Conservation (phyloP, 139 green algal genomes). For the Penium margaritaceum region DNA sequence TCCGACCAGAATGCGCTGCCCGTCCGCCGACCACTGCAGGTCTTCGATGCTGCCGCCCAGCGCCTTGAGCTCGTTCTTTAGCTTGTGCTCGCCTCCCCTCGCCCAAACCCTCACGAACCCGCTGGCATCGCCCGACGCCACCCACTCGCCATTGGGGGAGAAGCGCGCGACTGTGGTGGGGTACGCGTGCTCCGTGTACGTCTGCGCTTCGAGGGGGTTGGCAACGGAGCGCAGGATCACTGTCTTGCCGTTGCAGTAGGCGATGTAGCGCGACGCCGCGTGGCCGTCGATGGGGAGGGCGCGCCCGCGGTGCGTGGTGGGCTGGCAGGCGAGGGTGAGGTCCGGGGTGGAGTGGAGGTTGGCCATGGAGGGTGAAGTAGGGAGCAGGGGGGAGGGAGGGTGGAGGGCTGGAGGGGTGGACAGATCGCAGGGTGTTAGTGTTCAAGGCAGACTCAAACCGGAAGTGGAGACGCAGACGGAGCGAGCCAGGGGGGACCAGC, state of each 20-base stretch:
- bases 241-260: slow-evolving; percentile 30
- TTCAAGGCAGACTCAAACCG: no score
- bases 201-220: slow-evolving; percentile 18
- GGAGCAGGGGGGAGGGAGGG: no score
- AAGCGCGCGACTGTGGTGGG: slow-evolving; percentile 39
- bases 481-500: no score
- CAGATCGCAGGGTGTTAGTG: no score
- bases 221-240: slow-evolving; percentile 41
- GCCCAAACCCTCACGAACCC: slow-evolving; percentile 48
- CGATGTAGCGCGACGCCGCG: slow-evolving; percentile 1
- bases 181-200: slow-evolving; percentile 42
- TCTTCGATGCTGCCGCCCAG: slow-evolving; percentile 46
- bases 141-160: slow-evolving; percentile 51
- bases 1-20: slow-evolving; percentile 47
- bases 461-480: no score
- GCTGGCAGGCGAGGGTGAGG: not conserved
- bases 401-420: no score
- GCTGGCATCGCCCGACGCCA: slow-evolving; percentile 45
- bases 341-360: no score
- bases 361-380: no score
- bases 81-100: slow-evolving; percentile 8
- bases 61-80: slow-evolving; percentile 47
- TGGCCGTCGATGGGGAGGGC: slow-evolving; percentile 27
- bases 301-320: slow-evolving; percentile 27
- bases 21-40: slow-evolving; percentile 50